Conservation (phyloP, 164 flowering plant genomes). For the Akebia trifoliata region DNA sequence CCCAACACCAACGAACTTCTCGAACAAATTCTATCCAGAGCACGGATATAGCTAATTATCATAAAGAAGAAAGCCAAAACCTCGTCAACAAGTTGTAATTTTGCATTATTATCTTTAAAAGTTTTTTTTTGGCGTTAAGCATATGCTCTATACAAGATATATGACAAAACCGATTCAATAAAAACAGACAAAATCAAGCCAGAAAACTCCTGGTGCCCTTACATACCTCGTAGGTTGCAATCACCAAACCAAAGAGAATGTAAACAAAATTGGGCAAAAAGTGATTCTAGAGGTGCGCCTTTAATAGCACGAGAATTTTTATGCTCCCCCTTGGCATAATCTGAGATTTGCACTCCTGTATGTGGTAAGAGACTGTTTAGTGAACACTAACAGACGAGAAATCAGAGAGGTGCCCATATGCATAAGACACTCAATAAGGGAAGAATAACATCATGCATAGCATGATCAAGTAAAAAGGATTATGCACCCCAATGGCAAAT, state of each 20-base stretch:
- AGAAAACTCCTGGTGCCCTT: neutral
- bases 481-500: neutral
- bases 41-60: slow-evolving; percentile 63
- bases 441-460: neutral
- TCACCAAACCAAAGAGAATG: slow-evolving; percentile 89
- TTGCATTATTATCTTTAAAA: neutral
- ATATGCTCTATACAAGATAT: neutral
- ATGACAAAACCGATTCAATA: neutral
- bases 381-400: neutral
- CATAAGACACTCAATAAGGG: neutral
- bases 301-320: slow-evolving; percentile 70
- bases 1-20: slow-evolving; percentile 99
- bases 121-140: too few relatives aligned
- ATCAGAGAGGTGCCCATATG: neutral
- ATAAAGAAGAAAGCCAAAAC: slow-evolving; percentile 9
- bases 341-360: slow-evolving; percentile 35
- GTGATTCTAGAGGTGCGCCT: slow-evolving; percentile 87
- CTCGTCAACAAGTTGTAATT: slow-evolving; percentile 4
- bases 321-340: slow-evolving; percentile 44
- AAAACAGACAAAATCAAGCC: slow-evolving; percentile 4
- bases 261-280: slow-evolving; percentile 86
- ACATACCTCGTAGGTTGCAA: slow-evolving; percentile 91
- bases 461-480: neutral
- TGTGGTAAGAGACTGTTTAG: slow-evolving; percentile 1
- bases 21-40: slow-evolving; percentile 97